phyloP scores from a whole-genome alignment of 2,329 filamentous ascomycete species.

The Trichoderma simmonsii region DNA sequence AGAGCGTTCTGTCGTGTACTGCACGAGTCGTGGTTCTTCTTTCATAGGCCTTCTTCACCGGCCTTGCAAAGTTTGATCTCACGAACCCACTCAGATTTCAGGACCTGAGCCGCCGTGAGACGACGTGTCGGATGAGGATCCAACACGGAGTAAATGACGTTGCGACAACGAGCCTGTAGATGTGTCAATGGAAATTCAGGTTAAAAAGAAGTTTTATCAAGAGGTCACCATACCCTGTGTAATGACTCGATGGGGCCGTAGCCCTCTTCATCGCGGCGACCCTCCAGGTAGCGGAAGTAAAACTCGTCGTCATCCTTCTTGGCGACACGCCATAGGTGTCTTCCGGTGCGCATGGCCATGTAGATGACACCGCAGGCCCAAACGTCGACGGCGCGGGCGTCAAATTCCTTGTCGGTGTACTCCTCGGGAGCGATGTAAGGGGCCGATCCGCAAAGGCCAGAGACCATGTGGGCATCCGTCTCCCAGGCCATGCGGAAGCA shows the following conservation, averaged over 20 bases:
- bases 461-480: slow-evolving; percentile 96
- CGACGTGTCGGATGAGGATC: slow-evolving; percentile 90
- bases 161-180: slow-evolving; percentile 83
- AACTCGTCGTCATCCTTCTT: slow-evolving; percentile 98
- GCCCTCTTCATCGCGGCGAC: slow-evolving; percentile 88
- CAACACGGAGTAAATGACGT: slow-evolving; percentile 97
- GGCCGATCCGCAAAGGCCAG: slow-evolving; percentile 90
- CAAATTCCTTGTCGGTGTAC: slow-evolving; percentile 92
- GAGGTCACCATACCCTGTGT: slow-evolving; percentile 69
- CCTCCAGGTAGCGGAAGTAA: slow-evolving; percentile 89
- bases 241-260: slow-evolving; percentile 95
- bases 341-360: slow-evolving; percentile 97
- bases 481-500: slow-evolving; percentile 99
- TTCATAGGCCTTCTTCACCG: slow-evolving; percentile 86
- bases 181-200: neutral
- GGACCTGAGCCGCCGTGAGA: slow-evolving; percentile 91
- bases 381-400: slow-evolving; percentile 94
- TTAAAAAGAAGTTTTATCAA: neutral
- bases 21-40: neutral
- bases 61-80: slow-evolving; percentile 97
- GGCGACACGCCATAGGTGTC: slow-evolving; percentile 95
- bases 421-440: slow-evolving; percentile 98
- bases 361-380: slow-evolving; percentile 99
- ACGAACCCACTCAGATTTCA: slow-evolving; percentile 98
- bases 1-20: slow-evolving; percentile 14